Evolutionary conservation across 1,139 yeast genomes (phyloP).

Genomic region (Kodamaea derodonti): DNA sequence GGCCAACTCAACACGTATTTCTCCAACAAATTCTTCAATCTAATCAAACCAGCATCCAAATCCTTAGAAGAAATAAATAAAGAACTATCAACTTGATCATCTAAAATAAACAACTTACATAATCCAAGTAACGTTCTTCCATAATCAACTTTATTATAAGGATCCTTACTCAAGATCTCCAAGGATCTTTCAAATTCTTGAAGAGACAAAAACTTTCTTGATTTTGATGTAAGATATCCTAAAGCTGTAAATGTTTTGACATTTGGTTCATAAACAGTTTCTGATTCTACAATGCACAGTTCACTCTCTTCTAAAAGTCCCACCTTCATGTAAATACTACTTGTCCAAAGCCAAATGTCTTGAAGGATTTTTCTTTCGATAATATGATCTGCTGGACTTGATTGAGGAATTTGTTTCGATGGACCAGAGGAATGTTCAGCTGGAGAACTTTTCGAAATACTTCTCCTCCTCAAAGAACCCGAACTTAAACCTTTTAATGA

Average conservation of each 20-base stretch:
- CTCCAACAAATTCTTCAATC: slow-evolving; percentile 63
- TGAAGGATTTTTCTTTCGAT: slow-evolving; percentile 40
- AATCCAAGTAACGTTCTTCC: slow-evolving; percentile 65
- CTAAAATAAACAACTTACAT: slow-evolving; percentile 50
- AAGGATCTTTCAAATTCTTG: slow-evolving; percentile 69
- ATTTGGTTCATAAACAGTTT: slow-evolving; percentile 46
- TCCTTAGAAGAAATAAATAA: slow-evolving; percentile 48
- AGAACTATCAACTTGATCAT: slow-evolving; percentile 31
- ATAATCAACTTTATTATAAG: slow-evolving; percentile 35
- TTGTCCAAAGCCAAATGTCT: slow-evolving; percentile 71
- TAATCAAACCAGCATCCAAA: slow-evolving; percentile 58
- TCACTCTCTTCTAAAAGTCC: slow-evolving; percentile 60
- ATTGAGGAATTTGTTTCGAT: background rate
- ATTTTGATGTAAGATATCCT: slow-evolving; percentile 46
- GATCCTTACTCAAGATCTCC: slow-evolving; percentile 28
- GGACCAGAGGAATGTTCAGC: background rate
- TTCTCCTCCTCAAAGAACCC: slow-evolving; percentile 2
- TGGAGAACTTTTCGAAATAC: background rate
- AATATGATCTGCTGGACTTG: slow-evolving; percentile 3
- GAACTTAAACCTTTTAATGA: slow-evolving; percentile 6
- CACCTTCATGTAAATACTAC: slow-evolving; percentile 59
- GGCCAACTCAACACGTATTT: slow-evolving; percentile 42
- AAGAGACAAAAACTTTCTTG: slow-evolving; percentile 47
- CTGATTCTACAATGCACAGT: slow-evolving; percentile 74
- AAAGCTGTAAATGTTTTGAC: slow-evolving; percentile 51